Conservation (phyloP, 225 moss, liverwort and hornwort genomes). For the Lunularia cruciata region DNA sequence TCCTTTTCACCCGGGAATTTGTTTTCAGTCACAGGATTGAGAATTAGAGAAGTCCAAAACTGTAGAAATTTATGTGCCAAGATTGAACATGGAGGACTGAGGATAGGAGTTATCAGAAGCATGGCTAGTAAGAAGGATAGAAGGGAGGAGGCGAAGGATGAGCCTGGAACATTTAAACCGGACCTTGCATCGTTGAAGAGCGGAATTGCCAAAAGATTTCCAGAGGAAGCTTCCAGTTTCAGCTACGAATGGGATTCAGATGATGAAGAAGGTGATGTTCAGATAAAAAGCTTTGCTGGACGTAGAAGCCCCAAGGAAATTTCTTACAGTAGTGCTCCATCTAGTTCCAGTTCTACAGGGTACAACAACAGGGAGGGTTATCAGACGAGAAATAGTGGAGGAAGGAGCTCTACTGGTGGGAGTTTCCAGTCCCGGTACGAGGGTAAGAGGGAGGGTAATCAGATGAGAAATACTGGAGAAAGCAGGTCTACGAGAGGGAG, state of each 20-base stretch:
- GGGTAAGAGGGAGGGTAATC: no score
- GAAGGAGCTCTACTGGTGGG: background rate
- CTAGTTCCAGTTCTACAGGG: slow-evolving; percentile 2
- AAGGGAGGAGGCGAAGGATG: slow-evolving; percentile 17
- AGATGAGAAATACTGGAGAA: no score
- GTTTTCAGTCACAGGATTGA: slow-evolving; percentile 11
- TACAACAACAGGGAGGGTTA: slow-evolving; percentile 1
- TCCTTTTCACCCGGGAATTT: background rate
- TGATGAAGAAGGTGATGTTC: slow-evolving; percentile 19
- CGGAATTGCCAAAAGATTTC: slow-evolving; percentile 39
- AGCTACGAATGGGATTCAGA: slow-evolving; percentile 25
- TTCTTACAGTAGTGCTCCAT: slow-evolving; percentile 12
- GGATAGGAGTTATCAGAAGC: slow-evolving; percentile 7
- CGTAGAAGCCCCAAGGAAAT: slow-evolving; percentile 15
- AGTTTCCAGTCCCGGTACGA: background rate
- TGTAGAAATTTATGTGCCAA: background rate
- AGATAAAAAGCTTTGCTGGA: slow-evolving; percentile 28
- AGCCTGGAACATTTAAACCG: slow-evolving; percentile 24
- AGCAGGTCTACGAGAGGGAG: background rate
- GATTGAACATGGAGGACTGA: background rate
- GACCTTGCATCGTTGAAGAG: slow-evolving; percentile 37
- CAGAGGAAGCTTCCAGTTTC: slow-evolving; percentile 21
- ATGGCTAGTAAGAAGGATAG: slow-evolving; percentile 34
- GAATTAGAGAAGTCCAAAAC: slow-evolving; percentile 2
- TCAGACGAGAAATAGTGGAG: slow-evolving; percentile 2